phyloP scores from a whole-genome alignment of 108 stramenopile genomes.

The Skeletonema marinoi region DNA sequence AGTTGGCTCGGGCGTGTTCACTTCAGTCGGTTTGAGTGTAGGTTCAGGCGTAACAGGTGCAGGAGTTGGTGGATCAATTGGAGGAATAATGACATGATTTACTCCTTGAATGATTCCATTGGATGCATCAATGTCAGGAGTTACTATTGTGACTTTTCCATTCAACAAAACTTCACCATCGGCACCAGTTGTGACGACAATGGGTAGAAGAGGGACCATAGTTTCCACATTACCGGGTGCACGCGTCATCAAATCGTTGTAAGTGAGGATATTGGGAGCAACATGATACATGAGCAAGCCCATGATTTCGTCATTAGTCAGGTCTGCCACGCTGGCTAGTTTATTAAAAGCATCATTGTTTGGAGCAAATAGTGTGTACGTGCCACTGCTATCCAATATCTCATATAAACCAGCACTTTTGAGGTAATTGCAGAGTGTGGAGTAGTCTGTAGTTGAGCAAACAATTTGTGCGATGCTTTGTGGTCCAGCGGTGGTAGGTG shows the following conservation, averaged over 20 bases:
- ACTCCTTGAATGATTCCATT: constrained; percentile 58
- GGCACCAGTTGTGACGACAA: not conserved
- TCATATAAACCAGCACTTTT: not conserved
- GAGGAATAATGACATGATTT: constrained; percentile 34
- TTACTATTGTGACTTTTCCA: not conserved
- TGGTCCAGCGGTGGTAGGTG: not conserved
- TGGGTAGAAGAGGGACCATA: not conserved
- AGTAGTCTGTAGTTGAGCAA: not conserved
- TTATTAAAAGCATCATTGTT: not conserved
- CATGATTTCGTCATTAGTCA: not conserved
- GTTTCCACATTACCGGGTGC: not conserved
- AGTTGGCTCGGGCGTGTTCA: not conserved
- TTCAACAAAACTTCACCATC: not conserved
- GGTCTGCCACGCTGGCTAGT: not conserved
- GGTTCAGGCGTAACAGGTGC: too few relatives aligned
- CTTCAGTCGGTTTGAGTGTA: not conserved
- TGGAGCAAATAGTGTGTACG: not conserved
- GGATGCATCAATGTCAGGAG: constrained; percentile 36
- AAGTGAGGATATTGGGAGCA: not conserved
- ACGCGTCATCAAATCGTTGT: not conserved
- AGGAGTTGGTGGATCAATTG: not conserved
- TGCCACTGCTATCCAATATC: not conserved
- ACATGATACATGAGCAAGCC: not conserved
- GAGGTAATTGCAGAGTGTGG: not conserved
- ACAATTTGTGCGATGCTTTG: not conserved